phyloP scores from a whole-genome alignment of 1,284 basidiomycete genomes.

The Chondrostereum purpureum region DNA sequence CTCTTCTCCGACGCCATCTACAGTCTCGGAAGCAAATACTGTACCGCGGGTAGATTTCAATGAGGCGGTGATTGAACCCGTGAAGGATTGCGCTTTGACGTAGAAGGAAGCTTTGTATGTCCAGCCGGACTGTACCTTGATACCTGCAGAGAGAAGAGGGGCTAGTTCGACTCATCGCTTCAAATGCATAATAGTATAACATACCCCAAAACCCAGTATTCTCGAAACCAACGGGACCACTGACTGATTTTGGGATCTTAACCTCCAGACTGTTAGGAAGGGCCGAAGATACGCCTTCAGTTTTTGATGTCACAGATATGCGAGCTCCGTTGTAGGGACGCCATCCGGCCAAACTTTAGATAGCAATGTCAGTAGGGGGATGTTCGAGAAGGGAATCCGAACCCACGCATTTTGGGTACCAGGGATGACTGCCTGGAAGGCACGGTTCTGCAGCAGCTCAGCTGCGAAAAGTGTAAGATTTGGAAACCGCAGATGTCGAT shows the following conservation, averaged over 20 bases:
- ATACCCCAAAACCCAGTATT: slow-evolving; percentile 30
- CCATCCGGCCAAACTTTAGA: slow-evolving; percentile 20
- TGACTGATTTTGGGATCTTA: slow-evolving; percentile 22
- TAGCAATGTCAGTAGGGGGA: not conserved
- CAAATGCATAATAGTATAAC: too few species aligned
- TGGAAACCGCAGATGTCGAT: not conserved
- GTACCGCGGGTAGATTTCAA: slow-evolving; percentile 26
- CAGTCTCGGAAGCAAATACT: slow-evolving; percentile 20
- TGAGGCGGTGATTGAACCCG: slow-evolving; percentile 24
- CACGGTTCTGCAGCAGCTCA: slow-evolving; percentile 26
- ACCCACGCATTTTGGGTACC: slow-evolving; percentile 24
- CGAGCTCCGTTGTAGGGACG: slow-evolving; percentile 23
- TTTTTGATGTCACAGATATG: slow-evolving; percentile 24
- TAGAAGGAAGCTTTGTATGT: slow-evolving; percentile 31
- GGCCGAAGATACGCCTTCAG: slow-evolving; percentile 21
- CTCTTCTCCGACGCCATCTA: slow-evolving; percentile 18
- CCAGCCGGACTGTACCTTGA: slow-evolving; percentile 30
- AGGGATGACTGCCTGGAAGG: slow-evolving; percentile 27
- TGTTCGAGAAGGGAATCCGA: not conserved
- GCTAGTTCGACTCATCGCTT: too few species aligned
- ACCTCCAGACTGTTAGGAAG: slow-evolving; percentile 29
- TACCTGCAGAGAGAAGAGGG: slow-evolving; percentile 17
- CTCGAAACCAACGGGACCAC: slow-evolving; percentile 27
- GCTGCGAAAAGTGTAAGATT: slow-evolving; percentile 10
- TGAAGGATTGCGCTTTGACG: slow-evolving; percentile 24